A percentile compares a stretch with the other conserved stretches of the same genome.
Evolutionary conservation across 1,139 yeast genomes (phyloP).

Genomic region (Yamadazyma atmosphaerica): DNA sequence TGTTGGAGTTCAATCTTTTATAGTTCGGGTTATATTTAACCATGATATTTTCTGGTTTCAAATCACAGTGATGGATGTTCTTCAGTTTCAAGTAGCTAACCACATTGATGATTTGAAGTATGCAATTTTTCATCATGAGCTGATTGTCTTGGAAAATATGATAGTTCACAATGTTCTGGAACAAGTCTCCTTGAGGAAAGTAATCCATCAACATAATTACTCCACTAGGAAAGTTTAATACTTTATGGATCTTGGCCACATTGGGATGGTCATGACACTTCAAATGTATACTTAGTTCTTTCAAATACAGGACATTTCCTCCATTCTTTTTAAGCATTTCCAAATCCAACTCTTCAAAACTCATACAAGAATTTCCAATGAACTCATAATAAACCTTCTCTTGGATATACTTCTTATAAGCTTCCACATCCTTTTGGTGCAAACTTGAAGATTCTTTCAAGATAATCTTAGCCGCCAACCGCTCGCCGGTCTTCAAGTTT

Average conservation of each 20-base stretch:
- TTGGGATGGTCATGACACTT: constrained; percentile 78
- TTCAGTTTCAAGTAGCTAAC: constrained; percentile 66
- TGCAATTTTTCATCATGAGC: constrained; percentile 63
- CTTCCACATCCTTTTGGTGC: constrained; percentile 25
- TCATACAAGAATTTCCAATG: constrained; percentile 12
- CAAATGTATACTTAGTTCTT: constrained; percentile 73
- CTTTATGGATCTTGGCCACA: constrained; percentile 71
- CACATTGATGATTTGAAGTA: constrained; percentile 74
- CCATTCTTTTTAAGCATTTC: constrained; percentile 46
- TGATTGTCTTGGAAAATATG: constrained; percentile 23
- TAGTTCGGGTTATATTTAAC: constrained; percentile 40
- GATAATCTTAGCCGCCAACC: constrained; percentile 74
- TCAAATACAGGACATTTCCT: constrained; percentile 46
- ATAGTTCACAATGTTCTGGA: constrained; percentile 54
- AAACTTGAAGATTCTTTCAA: constrained; percentile 42
- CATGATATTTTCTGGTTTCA: constrained; percentile 88
- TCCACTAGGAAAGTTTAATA: constrained; percentile 59
- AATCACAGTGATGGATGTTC: constrained; percentile 81
- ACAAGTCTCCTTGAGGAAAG: constrained; percentile 79
- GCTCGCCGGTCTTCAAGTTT: constrained; percentile 49
- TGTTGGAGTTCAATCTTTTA: constrained; percentile 15
- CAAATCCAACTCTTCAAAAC: constrained; percentile 34
- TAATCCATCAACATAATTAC: constrained; percentile 70
- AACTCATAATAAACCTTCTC: constrained; percentile 29
- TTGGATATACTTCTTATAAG: constrained; percentile 34